These are phyloP conservation scores for Penicillium coprophilum DNA, from an alignment of 495 filamentous ascomycete genomes.

Conservation along the genomic window DNA sequence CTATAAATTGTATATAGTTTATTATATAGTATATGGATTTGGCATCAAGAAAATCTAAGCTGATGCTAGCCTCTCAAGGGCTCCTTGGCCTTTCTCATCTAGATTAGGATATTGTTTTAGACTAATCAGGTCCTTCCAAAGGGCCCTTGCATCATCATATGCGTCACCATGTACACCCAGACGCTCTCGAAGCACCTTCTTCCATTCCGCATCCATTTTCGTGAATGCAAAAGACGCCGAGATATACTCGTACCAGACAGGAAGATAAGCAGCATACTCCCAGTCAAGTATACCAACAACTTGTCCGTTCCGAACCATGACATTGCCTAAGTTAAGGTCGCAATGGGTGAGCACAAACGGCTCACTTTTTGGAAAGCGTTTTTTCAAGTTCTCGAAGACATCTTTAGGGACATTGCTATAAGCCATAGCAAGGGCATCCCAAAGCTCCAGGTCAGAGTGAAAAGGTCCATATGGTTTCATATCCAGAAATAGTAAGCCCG, in stretches of 20 bases:
- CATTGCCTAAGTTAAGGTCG: slow-evolving; percentile 29
- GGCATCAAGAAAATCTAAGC: too few species aligned
- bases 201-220: slow-evolving; percentile 16
- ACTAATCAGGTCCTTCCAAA: slow-evolving; percentile 16
- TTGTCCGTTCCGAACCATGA: slow-evolving; percentile 27
- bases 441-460: slow-evolving; percentile 22
- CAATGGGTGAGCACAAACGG: slow-evolving; percentile 30
- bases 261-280: slow-evolving; percentile 30
- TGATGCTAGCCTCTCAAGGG: slow-evolving; percentile 24
- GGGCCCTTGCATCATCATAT: slow-evolving; percentile 17
- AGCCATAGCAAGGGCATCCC: slow-evolving; percentile 18
- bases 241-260: slow-evolving; percentile 31
- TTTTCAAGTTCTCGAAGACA: slow-evolving; percentile 20
- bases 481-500: slow-evolving; percentile 17
- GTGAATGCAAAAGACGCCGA: slow-evolving; percentile 17
- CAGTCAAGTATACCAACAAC: slow-evolving; percentile 29
- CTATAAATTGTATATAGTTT: too few species aligned
- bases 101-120: slow-evolving; percentile 26
- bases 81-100: slow-evolving; percentile 28
- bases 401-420: background rate
- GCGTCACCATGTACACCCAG: slow-evolving; percentile 10
- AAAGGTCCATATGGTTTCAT: slow-evolving; percentile 20
- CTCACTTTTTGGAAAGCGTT: slow-evolving; percentile 19
- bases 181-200: slow-evolving; percentile 14
- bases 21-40: too few species aligned